phyloP scores from a whole-genome alignment of 768 basidiomycete genomes.

The Dioszegia crocea region DNA sequence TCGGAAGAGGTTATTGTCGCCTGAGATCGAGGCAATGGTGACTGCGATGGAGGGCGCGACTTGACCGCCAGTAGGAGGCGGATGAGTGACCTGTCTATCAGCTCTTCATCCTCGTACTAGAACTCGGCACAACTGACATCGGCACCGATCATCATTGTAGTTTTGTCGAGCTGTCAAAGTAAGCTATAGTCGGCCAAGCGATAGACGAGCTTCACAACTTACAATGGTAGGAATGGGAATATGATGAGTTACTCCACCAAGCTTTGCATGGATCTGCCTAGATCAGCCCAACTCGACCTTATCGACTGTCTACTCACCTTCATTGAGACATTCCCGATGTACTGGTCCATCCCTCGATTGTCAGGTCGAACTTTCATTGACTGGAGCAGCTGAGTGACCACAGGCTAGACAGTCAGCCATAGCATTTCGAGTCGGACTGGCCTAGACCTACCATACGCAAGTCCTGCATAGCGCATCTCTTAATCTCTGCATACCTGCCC shows the following conservation, averaged over 20 bases:
- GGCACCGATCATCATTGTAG: constrained; percentile 39
- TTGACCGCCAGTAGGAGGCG: constrained; percentile 19
- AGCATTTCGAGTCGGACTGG: neutral
- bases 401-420: constrained; percentile 15
- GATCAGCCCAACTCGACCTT: neutral
- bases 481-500: constrained; percentile 35
- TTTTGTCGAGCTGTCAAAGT: constrained; percentile 19
- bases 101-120: neutral
- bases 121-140: constrained; percentile 19
- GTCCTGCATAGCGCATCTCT: constrained; percentile 11
- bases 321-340: constrained; percentile 28
- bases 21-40: constrained; percentile 27
- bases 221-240: constrained; percentile 23
- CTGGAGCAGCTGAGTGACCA: constrained; percentile 44
- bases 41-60: constrained; percentile 38
- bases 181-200: neutral
- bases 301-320: neutral
- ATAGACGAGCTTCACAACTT: neutral
- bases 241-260: constrained; percentile 47
- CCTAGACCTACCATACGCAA: constrained; percentile 1
- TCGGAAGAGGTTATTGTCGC: constrained; percentile 26
- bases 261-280: constrained; percentile 36
- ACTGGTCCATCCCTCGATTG: constrained; percentile 26
- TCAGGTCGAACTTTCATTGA: constrained; percentile 18
- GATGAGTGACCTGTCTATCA: constrained; percentile 23